A percentile compares a stretch with the other conserved stretches of the same genome.
Evolutionary conservation across 1,139 yeast genomes (phyloP).

Genomic region (Trichomonascaceae sp.): DNA sequence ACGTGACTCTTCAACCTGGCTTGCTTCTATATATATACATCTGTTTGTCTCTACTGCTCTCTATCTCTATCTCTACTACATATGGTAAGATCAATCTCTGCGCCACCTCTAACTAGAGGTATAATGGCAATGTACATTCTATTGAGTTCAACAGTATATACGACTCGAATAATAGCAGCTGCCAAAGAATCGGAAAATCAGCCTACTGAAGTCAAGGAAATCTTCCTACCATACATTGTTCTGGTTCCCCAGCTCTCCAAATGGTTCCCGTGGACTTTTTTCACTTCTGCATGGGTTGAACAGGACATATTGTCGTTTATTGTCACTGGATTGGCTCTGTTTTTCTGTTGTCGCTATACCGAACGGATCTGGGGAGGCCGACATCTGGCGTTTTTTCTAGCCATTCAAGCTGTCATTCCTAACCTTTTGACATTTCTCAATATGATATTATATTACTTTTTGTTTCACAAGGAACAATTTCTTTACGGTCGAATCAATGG

Average conservation of each 20-base stretch:
- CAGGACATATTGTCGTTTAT: conserved; percentile 46
- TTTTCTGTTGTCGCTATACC: conserved; percentile 48
- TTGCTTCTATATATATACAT: no score
- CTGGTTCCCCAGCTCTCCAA: conserved; percentile 60
- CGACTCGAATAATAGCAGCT: conserved; percentile 23
- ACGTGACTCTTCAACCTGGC: not conserved
- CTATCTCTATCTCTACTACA: not conserved
- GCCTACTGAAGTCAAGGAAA: conserved; percentile 24
- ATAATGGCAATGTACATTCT: conserved; percentile 28
- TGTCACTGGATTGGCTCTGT: conserved; percentile 45
- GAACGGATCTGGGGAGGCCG: conserved; percentile 53
- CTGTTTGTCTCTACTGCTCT: not conserved
- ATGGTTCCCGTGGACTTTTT: conserved; percentile 69
- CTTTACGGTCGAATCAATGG: conserved; percentile 51
- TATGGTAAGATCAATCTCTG: conserved; percentile 1
- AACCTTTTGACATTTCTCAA: conserved; percentile 26
- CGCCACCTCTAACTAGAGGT: conserved; percentile 39
- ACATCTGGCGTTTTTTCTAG: conserved; percentile 55
- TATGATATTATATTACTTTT: conserved; percentile 10
- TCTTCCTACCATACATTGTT: conserved; percentile 58
- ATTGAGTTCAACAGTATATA: conserved; percentile 30
- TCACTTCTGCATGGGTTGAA: conserved; percentile 69
- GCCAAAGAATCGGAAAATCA: not conserved
- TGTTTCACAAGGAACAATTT: conserved; percentile 13
- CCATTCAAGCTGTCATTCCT: conserved; percentile 54